Evolutionary conservation across 2,329 filamentous ascomycete genomes (phyloP), one percentile per base, ranked within the genome.

Genomic region (Aureobasidium subglaciale): DNA sequence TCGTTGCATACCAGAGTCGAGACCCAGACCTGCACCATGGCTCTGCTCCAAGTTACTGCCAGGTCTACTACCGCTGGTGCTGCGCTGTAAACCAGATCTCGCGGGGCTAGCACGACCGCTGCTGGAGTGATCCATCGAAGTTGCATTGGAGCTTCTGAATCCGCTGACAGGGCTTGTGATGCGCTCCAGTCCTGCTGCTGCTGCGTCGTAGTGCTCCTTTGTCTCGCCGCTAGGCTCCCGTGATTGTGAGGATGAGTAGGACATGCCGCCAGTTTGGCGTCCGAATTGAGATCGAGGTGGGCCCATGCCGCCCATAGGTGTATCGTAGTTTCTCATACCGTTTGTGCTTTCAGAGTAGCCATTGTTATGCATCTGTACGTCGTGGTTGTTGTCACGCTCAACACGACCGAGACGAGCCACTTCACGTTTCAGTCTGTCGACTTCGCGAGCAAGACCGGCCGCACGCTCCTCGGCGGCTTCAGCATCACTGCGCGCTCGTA

Each of bases 401-500:
- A 37, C n/a, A 15, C 43, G 45, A 10, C 41, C 49, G 16, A 55
- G 29, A 15, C 48, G 46, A 4, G 24, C 27, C 15, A 87, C 78
- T 62, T 96, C 93, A 56, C 90, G 87, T 80, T 97, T 97, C 59
- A 99, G 78, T 53, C 93, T 83, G 62, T 99, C 93, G 43, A 96
- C 86, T 72, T 99, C 93, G 54, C 91, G 84, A 59, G 87, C 80
- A 53, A 96, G 80, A 56, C 88, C 86, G 59, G 93, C 88, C 52
- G 93, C 90, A 57, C 85, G 86, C 64, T 90, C 85, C 68, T 96
- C 90, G 0, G 91, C 88, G 0, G 88, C 84, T 69, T 97, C 92
- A 29, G 87, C 88, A 65, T 99, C 93, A 61, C 88, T 90, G 55
- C 91, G 82, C 10, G 93, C 91, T 41, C 93, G 86, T 9, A 97